Evolutionary conservation across 148 eudicot genomes (phyloP).

Genomic region (Mesembryanthemum crystallinum): DNA sequence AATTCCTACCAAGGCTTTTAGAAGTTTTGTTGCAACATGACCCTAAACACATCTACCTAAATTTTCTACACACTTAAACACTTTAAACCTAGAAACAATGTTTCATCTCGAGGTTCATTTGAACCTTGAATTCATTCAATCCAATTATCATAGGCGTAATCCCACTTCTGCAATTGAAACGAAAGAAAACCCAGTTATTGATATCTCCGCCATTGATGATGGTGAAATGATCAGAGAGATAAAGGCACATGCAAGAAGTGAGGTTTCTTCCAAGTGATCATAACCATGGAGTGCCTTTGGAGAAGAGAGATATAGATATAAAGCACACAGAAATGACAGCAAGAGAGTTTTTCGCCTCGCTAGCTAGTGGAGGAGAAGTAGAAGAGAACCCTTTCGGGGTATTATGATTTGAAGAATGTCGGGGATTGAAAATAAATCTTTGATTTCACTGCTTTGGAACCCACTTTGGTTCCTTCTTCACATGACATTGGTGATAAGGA

Average conservation of each 20-base stretch:
- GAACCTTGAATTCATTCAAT: constrained; percentile 50
- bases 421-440: constrained; percentile 68
- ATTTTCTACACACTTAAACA: too few species aligned
- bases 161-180: constrained; percentile 25
- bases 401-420: constrained; percentile 56
- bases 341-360: constrained; percentile 38
- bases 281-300: constrained; percentile 54
- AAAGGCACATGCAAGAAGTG: constrained; percentile 48
- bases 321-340: constrained; percentile 28
- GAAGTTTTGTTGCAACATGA: too few species aligned
- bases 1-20: too few species aligned
- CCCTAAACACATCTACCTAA: too few species aligned
- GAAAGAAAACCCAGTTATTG: constrained; percentile 51
- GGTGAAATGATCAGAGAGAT: constrained; percentile 29
- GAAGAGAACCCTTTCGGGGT: constrained; percentile 46
- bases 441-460: constrained; percentile 40
- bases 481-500: constrained; percentile 31
- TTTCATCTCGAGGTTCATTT: too few species aligned
- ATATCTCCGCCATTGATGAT: too few species aligned
- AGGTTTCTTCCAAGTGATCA: constrained; percentile 73
- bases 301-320: constrained; percentile 35
- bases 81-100: too few species aligned
- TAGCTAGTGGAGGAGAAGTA: constrained; percentile 54
- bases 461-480: constrained; percentile 43
- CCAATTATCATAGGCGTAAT: constrained; percentile 39